A percentile compares a stretch with the other conserved stretches of the same genome.
phyloP scores from a whole-genome alignment of 805 yeast species.

The Myxozyma neotropica region DNA sequence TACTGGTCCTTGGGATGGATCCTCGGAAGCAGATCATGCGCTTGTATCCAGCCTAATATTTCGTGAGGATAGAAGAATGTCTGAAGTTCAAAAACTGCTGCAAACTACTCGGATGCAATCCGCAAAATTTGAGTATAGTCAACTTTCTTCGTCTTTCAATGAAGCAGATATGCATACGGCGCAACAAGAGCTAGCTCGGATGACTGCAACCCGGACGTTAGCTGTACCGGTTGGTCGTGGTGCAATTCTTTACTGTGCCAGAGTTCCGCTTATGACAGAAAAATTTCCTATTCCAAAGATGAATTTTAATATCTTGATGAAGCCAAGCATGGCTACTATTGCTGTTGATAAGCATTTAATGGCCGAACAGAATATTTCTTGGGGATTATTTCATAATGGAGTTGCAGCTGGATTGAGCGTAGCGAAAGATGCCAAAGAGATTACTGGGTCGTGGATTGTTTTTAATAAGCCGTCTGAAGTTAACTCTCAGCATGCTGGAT shows the following conservation, averaged over 20 bases:
- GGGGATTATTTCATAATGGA: constrained; percentile 95
- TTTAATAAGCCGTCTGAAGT: constrained; percentile 76
- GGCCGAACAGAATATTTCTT: constrained; percentile 54
- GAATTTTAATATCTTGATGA: constrained; percentile 65
- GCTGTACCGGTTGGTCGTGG: constrained; percentile 80
- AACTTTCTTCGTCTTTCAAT: constrained; percentile 59
- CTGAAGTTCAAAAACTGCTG: constrained; percentile 70
- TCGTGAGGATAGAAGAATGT: constrained; percentile 74
- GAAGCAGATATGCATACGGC: constrained; percentile 46
- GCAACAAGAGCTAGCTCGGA: constrained; percentile 54
- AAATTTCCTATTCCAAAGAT: constrained; percentile 76
- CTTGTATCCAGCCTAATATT: constrained; percentile 72
- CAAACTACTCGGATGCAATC: constrained; percentile 69
- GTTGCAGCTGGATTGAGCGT: constrained; percentile 83
- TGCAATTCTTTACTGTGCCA: constrained; percentile 65
- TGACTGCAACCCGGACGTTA: constrained; percentile 70
- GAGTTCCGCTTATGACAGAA: constrained; percentile 81
- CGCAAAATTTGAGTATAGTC: constrained; percentile 46
- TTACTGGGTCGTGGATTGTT: constrained; percentile 88
- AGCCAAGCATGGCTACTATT: constrained; percentile 68
- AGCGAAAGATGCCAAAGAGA: constrained; percentile 65
- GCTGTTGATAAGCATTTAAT: constrained; percentile 58
- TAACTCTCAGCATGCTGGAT: constrained; percentile 90
- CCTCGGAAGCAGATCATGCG: constrained; percentile 67
- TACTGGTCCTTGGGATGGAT: constrained; percentile 68